Evolutionary conservation across 331 rosid species (phyloP).

Genomic region (Pyracantha coccinea): DNA sequence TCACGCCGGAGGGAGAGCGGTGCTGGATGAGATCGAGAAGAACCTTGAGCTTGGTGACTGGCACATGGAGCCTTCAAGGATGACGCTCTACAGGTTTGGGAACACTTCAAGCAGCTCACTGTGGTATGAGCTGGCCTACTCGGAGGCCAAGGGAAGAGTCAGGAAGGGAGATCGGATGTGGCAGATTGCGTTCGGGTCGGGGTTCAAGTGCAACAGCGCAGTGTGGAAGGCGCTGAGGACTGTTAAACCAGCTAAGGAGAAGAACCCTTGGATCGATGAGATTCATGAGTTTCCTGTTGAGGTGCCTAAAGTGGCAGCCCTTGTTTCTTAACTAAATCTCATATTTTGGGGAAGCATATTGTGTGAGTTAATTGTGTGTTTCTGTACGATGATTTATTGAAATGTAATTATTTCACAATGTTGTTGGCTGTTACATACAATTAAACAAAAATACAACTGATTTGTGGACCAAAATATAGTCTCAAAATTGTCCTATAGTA

Average conservation of each 20-base stretch:
- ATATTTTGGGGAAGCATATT: background rate
- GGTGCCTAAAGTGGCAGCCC: constrained; percentile 53
- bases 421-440: background rate
- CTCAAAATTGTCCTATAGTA: background rate
- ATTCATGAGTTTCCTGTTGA: constrained; percentile 72
- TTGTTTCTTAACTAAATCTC: constrained; percentile 9
- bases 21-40: constrained; percentile 76
- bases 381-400: too few relatives aligned
- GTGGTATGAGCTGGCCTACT: constrained; percentile 88
- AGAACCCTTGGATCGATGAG: constrained; percentile 83
- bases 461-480: background rate
- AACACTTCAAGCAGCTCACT: constrained; percentile 86
- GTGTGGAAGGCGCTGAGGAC: constrained; percentile 78
- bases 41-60: constrained; percentile 68
- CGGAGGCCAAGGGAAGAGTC: constrained; percentile 80
- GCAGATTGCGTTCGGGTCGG: constrained; percentile 97
- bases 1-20: constrained; percentile 87
- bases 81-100: constrained; percentile 77
- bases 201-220: constrained; percentile 87
- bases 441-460: background rate
- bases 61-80: constrained; percentile 95
- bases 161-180: constrained; percentile 66
- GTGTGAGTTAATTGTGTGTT: background rate
- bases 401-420: background rate
- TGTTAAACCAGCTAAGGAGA: constrained; percentile 56